A percentile compares a stretch with the other conserved stretches of the same genome.
Evolutionary conservation across 371 early-diverging fungal genomes (phyloP).

Genomic region (Mucor plumbeus): DNA sequence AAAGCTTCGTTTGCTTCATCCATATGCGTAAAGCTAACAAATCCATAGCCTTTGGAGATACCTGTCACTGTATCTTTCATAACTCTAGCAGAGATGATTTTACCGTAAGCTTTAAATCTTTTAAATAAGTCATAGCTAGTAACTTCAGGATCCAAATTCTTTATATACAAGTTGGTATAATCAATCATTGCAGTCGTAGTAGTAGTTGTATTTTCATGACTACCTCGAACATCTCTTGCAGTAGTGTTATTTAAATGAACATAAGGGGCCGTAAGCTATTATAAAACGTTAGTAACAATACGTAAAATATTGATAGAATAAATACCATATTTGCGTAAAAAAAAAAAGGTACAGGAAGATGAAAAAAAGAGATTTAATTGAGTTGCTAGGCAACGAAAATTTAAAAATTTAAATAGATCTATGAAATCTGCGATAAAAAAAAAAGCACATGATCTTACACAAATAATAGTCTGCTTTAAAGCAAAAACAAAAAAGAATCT

Average conservation of each 20-base stretch:
- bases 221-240: neutral
- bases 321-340: constrained; percentile 14
- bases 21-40: constrained; percentile 51
- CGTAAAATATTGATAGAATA: neutral
- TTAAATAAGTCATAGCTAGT: constrained; percentile 49
- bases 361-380: neutral
- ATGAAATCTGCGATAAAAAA: neutral
- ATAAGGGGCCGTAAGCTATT: constrained; percentile 37
- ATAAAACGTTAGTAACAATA: neutral
- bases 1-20: constrained; percentile 50
- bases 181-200: constrained; percentile 30
- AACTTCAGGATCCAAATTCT: constrained; percentile 49
- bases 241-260: constrained; percentile 17
- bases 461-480: neutral
- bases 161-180: constrained; percentile 52
- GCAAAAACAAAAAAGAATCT: neutral
- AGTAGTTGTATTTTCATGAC: constrained; percentile 5
- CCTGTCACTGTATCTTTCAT: constrained; percentile 84
- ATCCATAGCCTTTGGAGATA: constrained; percentile 91
- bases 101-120: constrained; percentile 45
- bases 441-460: constrained; percentile 7
- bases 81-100: constrained; percentile 60
- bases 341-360: constrained; percentile 8
- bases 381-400: constrained; percentile 5
- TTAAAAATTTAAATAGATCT: constrained; percentile 15